These are phyloP conservation scores for Fusarium algeriense DNA, from an alignment of 2,329 filamentous ascomycete species.

Conservation along the genomic window DNA sequence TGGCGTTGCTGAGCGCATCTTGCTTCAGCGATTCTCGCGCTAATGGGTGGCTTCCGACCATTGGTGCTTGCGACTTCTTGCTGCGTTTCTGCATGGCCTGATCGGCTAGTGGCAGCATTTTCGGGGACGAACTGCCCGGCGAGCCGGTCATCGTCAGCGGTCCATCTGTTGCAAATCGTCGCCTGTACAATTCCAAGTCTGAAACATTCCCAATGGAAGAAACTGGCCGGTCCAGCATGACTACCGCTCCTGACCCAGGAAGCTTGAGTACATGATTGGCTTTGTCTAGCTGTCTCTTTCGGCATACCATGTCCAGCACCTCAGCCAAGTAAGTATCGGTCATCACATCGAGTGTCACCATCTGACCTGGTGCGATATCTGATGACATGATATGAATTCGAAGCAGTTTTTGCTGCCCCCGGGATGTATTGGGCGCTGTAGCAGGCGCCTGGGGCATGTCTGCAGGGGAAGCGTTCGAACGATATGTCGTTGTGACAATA, in stretches of 20 bases:
- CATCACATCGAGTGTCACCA: conserved; percentile 79
- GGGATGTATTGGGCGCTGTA: conserved; percentile 58
- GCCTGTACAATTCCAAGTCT: conserved; percentile 80
- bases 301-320: conserved; percentile 82
- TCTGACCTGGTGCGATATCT: conserved; percentile 78
- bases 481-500: conserved; percentile 71
- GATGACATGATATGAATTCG: conserved; percentile 78
- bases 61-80: conserved; percentile 62
- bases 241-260: conserved; percentile 78
- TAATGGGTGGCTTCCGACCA: conserved; percentile 73
- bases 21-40: conserved; percentile 72
- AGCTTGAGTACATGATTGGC: conserved; percentile 83
- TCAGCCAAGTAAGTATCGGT: conserved; percentile 88
- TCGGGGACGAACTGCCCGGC: conserved; percentile 77
- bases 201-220: conserved; percentile 80
- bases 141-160: conserved; percentile 76
- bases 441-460: conserved; percentile 66
- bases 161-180: conserved; percentile 81
- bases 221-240: conserved; percentile 81
- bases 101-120: conserved; percentile 68
- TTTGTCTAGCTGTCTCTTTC: conserved; percentile 83
- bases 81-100: conserved; percentile 60
- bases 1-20: conserved; percentile 68
- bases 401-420: conserved; percentile 77
- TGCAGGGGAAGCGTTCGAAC: conserved; percentile 65